phyloP scores from a whole-genome alignment of 768 basidiomycete species.

The Russula abietina region DNA sequence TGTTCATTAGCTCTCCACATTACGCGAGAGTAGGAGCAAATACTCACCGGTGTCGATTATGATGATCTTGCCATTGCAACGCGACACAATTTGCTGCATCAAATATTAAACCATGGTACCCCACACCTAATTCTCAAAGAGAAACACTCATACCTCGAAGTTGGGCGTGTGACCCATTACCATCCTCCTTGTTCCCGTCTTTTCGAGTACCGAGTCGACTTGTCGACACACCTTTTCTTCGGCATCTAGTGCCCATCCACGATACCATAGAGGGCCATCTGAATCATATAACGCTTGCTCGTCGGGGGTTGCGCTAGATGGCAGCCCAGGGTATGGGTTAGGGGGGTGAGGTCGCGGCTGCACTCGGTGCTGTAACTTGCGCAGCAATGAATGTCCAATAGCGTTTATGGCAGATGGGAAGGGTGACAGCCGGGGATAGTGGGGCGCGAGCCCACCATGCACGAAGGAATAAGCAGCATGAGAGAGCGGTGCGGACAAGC shows the following conservation, averaged over 20 bases:
- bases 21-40: not conserved
- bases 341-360: slow-evolving; percentile 78
- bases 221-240: slow-evolving; percentile 65
- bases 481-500: slow-evolving; percentile 43
- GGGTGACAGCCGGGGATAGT: slow-evolving; percentile 67
- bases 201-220: slow-evolving; percentile 63
- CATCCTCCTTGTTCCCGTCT: slow-evolving; percentile 79
- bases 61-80: slow-evolving; percentile 89
- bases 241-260: slow-evolving; percentile 79
- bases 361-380: slow-evolving; percentile 62
- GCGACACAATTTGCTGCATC: slow-evolving; percentile 58
- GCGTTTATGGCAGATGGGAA: slow-evolving; percentile 82
- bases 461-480: slow-evolving; percentile 87
- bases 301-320: slow-evolving; percentile 52
- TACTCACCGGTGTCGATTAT: slow-evolving; percentile 86
- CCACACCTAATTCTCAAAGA: not conserved
- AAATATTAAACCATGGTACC: not conserved
- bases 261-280: slow-evolving; percentile 90
- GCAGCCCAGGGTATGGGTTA: slow-evolving; percentile 65
- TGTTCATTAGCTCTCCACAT: slow-evolving; percentile 5
- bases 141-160: slow-evolving; percentile 48
- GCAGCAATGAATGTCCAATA: slow-evolving; percentile 61
- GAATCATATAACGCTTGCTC: slow-evolving; percentile 67
- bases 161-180: slow-evolving; percentile 98
- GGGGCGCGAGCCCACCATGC: slow-evolving; percentile 83